phyloP scores from a whole-genome alignment of 352 stramenopile species.

The Globisporangium uncinulatum region DNA sequence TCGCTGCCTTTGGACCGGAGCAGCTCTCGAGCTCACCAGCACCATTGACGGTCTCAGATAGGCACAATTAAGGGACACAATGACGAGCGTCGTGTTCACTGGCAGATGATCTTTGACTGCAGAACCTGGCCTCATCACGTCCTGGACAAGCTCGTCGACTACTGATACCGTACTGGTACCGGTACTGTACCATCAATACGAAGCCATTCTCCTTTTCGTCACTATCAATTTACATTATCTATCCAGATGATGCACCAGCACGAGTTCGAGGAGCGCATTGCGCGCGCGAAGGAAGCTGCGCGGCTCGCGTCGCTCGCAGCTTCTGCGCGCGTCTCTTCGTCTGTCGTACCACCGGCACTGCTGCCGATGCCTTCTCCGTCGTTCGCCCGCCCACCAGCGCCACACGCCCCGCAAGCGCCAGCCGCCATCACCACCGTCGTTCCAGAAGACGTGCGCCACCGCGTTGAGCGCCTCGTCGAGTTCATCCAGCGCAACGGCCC shows the following conservation, averaged over 20 bases:
- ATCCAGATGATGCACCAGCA: slow-evolving; percentile 7
- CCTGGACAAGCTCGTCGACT: too few relatives aligned
- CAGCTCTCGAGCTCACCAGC: neutral
- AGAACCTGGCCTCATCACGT: too few relatives aligned
- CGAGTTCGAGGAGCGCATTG: slow-evolving; percentile 50
- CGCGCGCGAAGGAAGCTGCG: slow-evolving; percentile 44
- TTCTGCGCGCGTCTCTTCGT: slow-evolving; percentile 13
- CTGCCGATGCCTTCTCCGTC: slow-evolving; percentile 12
- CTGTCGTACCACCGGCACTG: neutral
- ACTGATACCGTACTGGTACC: too few relatives aligned
- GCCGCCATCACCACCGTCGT: slow-evolving; percentile 11
- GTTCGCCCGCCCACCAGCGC: slow-evolving; percentile 4
- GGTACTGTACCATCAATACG: too few relatives aligned
- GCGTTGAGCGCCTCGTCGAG: slow-evolving; percentile 53
- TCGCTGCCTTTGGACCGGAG: too few relatives aligned
- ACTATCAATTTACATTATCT: neutral
- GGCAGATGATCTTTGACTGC: too few relatives aligned
- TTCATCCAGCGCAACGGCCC: slow-evolving; percentile 53
- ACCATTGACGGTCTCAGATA: too few relatives aligned
- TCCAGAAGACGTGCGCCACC: slow-evolving; percentile 34
- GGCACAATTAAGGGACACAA: too few relatives aligned
- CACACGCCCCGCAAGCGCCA: slow-evolving; percentile 4
- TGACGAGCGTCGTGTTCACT: too few relatives aligned
- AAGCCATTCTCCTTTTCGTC: neutral
- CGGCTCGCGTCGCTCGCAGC: slow-evolving; percentile 45